Evolutionary conservation across 176 grass and related monocot species (phyloP).

Genomic region (Zea mays): Zm-B73-REFERENCE-NAM-5.0 NC_050103.1:142859001-142859500

Average conservation of each 20-base stretch:
- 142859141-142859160: slow-evolving; percentile 4
- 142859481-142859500: slow-evolving; percentile 90
- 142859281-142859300: not conserved
- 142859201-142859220: not conserved
- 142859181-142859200: not conserved
- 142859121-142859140: not conserved
- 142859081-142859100: slow-evolving; percentile 15
- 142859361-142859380: slow-evolving; percentile 10
- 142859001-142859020: not conserved
- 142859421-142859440: slow-evolving; percentile 89
- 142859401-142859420: slow-evolving; percentile 84
- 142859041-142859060: not conserved
- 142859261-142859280: slow-evolving; percentile 4
- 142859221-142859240: not conserved
- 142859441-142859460: slow-evolving; percentile 98
- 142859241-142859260: slow-evolving; percentile 8
- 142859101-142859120: not conserved
- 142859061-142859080: not conserved
- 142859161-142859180: not conserved
- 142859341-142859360: slow-evolving; percentile 6
- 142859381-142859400: slow-evolving; percentile 87
- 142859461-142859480: slow-evolving; percentile 72
- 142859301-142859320: slow-evolving; percentile 20
- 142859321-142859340: slow-evolving; percentile 10
- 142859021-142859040: not conserved